A percentile compares a stretch with the other conserved stretches of the same genome.
Conservation (phyloP, 306 rosid genomes). For the Inga laurina region DNA sequence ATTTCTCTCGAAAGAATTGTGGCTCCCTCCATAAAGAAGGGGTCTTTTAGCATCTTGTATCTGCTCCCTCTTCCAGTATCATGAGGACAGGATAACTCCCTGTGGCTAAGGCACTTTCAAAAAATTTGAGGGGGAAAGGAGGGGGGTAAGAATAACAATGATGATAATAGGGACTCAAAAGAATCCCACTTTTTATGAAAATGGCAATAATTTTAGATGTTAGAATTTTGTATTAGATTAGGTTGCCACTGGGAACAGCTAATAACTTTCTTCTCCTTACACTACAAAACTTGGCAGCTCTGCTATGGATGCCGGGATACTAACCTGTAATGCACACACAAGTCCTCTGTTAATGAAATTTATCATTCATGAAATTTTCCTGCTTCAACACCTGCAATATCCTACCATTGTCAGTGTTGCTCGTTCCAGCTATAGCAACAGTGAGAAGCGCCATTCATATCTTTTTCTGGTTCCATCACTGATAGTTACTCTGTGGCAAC, state of each 20-base stretch:
- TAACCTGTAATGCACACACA: constrained; percentile 62
- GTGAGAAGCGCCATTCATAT: constrained; percentile 26
- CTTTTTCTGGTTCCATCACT: not conserved
- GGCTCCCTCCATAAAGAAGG: not conserved
- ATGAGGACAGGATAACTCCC: not conserved
- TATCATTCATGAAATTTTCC: constrained; percentile 24
- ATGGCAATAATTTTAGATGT: constrained; percentile 48
- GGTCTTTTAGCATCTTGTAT: not conserved
- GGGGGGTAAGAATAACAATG: not conserved
- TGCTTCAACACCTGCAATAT: constrained; percentile 20
- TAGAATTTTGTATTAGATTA: constrained; percentile 48
- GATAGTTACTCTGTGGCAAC: constrained; percentile 1
- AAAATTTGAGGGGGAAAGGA: not conserved
- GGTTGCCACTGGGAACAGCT: constrained; percentile 42
- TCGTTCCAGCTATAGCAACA: constrained; percentile 30
- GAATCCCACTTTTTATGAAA: not conserved
- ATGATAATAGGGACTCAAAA: not conserved
- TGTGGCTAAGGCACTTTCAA: not conserved
- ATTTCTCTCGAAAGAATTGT: not conserved
- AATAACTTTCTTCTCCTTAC: constrained; percentile 42
- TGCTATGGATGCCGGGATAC: constrained; percentile 25
- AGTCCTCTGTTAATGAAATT: constrained; percentile 30
- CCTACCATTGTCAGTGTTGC: constrained; percentile 28
- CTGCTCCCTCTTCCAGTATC: constrained; percentile 15
- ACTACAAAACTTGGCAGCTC: constrained; percentile 73